A percentile compares a stretch with the other conserved stretches of the same genome.
These are phyloP conservation scores for Tolypocladium cylindrosporum DNA, from an alignment of 2,329 filamentous ascomycete species.

Conservation along the genomic window DNA sequence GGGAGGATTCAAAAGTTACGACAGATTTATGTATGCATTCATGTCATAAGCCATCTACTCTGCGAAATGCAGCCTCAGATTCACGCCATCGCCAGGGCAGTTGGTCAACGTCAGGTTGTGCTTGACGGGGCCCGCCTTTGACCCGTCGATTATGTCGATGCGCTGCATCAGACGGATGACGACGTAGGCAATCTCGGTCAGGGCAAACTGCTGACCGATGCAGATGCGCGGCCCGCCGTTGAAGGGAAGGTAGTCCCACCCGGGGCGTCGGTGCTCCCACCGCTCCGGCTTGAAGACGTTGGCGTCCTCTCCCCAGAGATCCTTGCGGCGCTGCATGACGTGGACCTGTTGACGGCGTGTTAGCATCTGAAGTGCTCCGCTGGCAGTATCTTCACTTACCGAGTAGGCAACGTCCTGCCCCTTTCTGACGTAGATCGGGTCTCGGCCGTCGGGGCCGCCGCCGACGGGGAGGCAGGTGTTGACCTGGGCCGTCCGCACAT, in stretches of 20 bases:
- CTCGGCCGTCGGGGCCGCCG: constrained; percentile 35
- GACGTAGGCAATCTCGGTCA: constrained; percentile 14
- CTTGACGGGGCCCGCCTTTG: constrained; percentile 7
- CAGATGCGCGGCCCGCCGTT: constrained; percentile 17
- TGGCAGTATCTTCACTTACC: neutral
- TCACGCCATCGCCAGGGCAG: constrained; percentile 10
- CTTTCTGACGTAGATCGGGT: constrained; percentile 38
- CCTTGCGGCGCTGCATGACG: constrained; percentile 26
- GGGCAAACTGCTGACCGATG: constrained; percentile 16
- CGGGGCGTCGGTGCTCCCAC: constrained; percentile 17
- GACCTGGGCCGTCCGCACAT: constrained; percentile 10
- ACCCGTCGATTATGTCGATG: constrained; percentile 11
- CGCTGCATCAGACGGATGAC: constrained; percentile 11
- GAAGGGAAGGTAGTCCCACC: constrained; percentile 17
- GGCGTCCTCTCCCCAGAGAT: constrained; percentile 28
- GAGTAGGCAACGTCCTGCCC: constrained; percentile 32
- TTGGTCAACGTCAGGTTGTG: constrained; percentile 11
- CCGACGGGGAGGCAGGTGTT: constrained; percentile 41
- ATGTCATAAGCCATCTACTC: neutral
- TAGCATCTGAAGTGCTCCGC: neutral
- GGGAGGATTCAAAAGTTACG: too few relatives aligned
- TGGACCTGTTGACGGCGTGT: constrained; percentile 5
- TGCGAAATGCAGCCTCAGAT: constrained; percentile 10
- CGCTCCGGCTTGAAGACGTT: constrained; percentile 30
- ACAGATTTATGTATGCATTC: neutral